Percentiles rank a stretch among this genome's conserved stretches.
Evolutionary conservation across 2,329 filamentous ascomycete species (phyloP).

Genomic region (Ophiocordyceps robertsii): DNA sequence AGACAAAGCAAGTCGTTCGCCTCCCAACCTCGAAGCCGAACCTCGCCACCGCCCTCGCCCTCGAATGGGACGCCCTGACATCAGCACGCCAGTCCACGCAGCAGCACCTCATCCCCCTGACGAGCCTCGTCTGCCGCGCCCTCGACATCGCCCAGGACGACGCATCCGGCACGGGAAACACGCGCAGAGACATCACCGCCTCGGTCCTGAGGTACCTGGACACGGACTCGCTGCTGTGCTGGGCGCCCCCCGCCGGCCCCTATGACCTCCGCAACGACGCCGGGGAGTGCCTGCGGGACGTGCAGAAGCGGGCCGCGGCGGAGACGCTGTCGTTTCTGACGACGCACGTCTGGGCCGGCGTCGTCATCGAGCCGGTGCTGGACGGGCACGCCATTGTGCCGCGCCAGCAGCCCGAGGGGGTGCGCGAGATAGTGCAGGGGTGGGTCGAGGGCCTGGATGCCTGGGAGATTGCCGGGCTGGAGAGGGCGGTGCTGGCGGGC

Average conservation of each 20-base stretch:
- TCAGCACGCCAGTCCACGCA: slow-evolving; percentile 74
- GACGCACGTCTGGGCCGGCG: slow-evolving; percentile 67
- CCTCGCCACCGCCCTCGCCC: slow-evolving; percentile 71
- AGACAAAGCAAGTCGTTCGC: slow-evolving; percentile 56
- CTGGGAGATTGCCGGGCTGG: slow-evolving; percentile 77
- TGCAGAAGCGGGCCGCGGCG: slow-evolving; percentile 57
- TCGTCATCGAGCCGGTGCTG: slow-evolving; percentile 68
- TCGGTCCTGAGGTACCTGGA: slow-evolving; percentile 75
- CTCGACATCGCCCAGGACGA: slow-evolving; percentile 68
- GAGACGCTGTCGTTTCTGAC: slow-evolving; percentile 61
- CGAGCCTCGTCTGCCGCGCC: slow-evolving; percentile 70
- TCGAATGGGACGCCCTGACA: slow-evolving; percentile 84
- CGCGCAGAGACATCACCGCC: slow-evolving; percentile 50
- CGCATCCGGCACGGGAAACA: slow-evolving; percentile 27
- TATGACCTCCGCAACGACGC: slow-evolving; percentile 30
- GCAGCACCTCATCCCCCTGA: slow-evolving; percentile 81
- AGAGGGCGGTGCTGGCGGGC: slow-evolving; percentile 68
- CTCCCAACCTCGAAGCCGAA: slow-evolving; percentile 65
- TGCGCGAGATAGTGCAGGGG: slow-evolving; percentile 60
- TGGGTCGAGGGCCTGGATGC: slow-evolving; percentile 63
- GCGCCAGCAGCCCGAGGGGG: slow-evolving; percentile 55
- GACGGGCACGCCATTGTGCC: slow-evolving; percentile 67
- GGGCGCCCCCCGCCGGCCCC: slow-evolving; percentile 48
- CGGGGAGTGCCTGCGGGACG: slow-evolving; percentile 50
- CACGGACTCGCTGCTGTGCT: slow-evolving; percentile 88